A percentile compares a stretch with the other conserved stretches of the same genome.
These are phyloP conservation scores for Xylaria telfairii DNA, from an alignment of 495 filamentous ascomycete genomes.

Conservation along the genomic window DNA sequence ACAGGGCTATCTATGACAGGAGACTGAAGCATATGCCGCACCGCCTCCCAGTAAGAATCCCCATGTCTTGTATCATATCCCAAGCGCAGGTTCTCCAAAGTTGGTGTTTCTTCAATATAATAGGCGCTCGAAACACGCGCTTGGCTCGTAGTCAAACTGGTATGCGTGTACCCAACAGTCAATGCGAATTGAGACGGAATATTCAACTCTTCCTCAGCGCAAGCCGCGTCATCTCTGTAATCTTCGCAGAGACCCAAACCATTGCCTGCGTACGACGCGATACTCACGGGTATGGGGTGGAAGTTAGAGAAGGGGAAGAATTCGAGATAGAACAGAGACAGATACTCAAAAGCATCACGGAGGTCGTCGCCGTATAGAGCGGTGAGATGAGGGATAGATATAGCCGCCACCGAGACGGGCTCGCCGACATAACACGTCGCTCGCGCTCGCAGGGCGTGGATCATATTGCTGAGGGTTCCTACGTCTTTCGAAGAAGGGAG, in stretches of 20 bases:
- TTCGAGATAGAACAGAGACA: constrained; percentile 18
- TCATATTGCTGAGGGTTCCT: constrained; percentile 26
- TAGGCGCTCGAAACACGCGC: neutral
- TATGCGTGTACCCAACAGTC: constrained; percentile 7
- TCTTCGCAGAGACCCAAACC: constrained; percentile 20
- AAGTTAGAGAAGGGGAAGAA: constrained; percentile 13
- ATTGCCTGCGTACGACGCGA: constrained; percentile 25
- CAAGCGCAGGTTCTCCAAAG: constrained; percentile 18
- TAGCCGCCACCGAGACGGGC: constrained; percentile 25
- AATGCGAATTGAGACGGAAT: neutral
- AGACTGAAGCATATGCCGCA: constrained; percentile 17
- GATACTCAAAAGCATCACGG: constrained; percentile 26
- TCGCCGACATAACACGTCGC: constrained; percentile 23
- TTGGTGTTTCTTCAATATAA: neutral
- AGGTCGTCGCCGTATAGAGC: constrained; percentile 29
- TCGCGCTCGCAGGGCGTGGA: constrained; percentile 16
- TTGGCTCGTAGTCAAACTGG: constrained; percentile 3
- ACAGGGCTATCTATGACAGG: constrained; percentile 18
- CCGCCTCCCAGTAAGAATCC: constrained; percentile 25
- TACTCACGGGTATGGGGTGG: neutral
- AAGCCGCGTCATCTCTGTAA: constrained; percentile 24
- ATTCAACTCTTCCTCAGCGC: neutral
- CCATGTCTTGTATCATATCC: constrained; percentile 17
- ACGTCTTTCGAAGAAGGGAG: constrained; percentile 27
- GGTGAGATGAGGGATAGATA: constrained; percentile 27